Conservation (phyloP, 2,329 filamentous ascomycete species). For the Davidsoniella eucalypti region DNA sequence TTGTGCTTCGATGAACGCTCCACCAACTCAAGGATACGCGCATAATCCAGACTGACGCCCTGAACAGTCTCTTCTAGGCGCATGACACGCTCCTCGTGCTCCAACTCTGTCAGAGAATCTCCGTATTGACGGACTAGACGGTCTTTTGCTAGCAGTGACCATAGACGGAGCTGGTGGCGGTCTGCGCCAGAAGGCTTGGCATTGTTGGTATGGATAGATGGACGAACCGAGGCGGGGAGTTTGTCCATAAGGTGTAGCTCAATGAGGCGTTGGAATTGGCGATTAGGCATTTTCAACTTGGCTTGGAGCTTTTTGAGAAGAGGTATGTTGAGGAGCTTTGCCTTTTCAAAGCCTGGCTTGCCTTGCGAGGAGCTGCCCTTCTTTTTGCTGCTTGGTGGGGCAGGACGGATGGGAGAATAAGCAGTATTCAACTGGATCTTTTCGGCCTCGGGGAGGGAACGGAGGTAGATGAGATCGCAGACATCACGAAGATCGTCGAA, state of each 20-base stretch:
- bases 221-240: constrained; percentile 39
- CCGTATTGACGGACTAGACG: constrained; percentile 60
- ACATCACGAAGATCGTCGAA: constrained; percentile 69
- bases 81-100: constrained; percentile 48
- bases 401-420: constrained; percentile 32
- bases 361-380: constrained; percentile 1
- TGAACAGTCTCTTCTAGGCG: constrained; percentile 55
- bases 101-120: constrained; percentile 53
- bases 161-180: constrained; percentile 45
- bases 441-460: constrained; percentile 39
- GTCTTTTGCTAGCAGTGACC: constrained; percentile 61
- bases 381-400: constrained; percentile 15
- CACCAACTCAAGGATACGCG: constrained; percentile 38
- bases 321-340: constrained; percentile 24
- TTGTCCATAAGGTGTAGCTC: constrained; percentile 59
- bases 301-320: constrained; percentile 40
- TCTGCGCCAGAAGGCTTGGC: constrained; percentile 23
- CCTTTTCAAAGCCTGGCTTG: constrained; percentile 10
- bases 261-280: constrained; percentile 60
- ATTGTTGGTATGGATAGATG: constrained; percentile 26
- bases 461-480: constrained; percentile 52
- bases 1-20: constrained; percentile 20
- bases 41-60: constrained; percentile 56
- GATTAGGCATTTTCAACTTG: constrained; percentile 52
- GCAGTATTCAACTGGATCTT: constrained; percentile 37